Percentiles rank a stretch among this genome's conserved stretches.
Evolutionary conservation across 257 asterid species (phyloP).

Genomic region (Nicotiana otophora): DNA sequence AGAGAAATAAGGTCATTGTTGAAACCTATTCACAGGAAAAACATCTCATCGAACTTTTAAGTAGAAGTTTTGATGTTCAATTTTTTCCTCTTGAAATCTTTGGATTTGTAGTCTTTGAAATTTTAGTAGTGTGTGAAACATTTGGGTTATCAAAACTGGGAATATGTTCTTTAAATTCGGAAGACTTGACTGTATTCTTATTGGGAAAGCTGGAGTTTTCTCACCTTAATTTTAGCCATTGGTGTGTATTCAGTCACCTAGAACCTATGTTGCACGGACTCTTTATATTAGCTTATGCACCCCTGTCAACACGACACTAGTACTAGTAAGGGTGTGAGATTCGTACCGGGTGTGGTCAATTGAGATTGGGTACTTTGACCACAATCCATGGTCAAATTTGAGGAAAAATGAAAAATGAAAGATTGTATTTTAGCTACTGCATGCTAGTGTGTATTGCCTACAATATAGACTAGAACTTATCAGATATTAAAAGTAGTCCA

Average conservation of each 20-base stretch:
- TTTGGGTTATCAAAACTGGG: not conserved
- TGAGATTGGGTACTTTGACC: too few relatives aligned
- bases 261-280: too few relatives aligned
- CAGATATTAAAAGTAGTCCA: not conserved
- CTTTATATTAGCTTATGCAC: too few relatives aligned
- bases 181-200: not conserved
- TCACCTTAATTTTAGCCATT: not conserved
- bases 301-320: too few relatives aligned
- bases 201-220: not conserved
- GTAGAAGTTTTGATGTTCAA: conserved; percentile 2
- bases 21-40: not conserved
- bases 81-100: not conserved
- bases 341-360: too few relatives aligned
- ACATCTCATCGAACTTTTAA: not conserved
- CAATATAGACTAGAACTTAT: too few relatives aligned
- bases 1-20: not conserved
- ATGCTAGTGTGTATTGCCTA: too few relatives aligned
- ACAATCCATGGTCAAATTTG: too few relatives aligned
- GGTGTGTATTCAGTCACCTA: not conserved
- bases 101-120: not conserved
- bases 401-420: too few relatives aligned
- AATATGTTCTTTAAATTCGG: not conserved
- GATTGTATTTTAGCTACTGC: too few relatives aligned
- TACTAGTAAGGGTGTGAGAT: too few relatives aligned
- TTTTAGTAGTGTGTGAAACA: not conserved